These are phyloP conservation scores for Botrytis tulipae DNA, from an alignment of 2,329 filamentous ascomycete genomes.

Conservation along the genomic window DNA sequence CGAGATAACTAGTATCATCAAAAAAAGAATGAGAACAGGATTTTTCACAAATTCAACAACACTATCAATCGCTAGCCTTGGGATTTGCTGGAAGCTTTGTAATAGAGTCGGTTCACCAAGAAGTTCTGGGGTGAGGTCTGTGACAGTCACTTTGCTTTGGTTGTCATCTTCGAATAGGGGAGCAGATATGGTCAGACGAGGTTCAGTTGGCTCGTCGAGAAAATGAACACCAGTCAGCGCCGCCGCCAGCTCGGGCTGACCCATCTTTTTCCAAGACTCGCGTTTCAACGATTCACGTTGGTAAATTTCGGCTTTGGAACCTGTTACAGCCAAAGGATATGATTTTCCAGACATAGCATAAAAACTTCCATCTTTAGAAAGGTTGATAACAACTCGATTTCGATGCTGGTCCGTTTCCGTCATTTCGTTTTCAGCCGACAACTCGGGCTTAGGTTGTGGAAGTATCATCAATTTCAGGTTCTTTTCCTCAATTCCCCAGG, in stretches of 20 bases:
- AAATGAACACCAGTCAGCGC: conserved; percentile 71
- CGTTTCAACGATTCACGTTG: conserved; percentile 52
- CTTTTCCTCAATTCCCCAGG: conserved; percentile 61
- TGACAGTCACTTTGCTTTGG: conserved; percentile 34
- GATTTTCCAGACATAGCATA: conserved; percentile 85
- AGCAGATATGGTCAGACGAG: conserved; percentile 47
- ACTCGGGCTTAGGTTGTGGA: conserved; percentile 74
- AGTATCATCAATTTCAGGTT: conserved; percentile 79
- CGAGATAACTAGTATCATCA: conserved; percentile 35
- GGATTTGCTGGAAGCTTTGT: conserved; percentile 51
- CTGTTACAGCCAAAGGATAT: conserved; percentile 82
- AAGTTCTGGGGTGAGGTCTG: conserved; percentile 35
- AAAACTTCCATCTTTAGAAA: conserved; percentile 83
- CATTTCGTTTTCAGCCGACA: conserved; percentile 47
- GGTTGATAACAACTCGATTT: conserved; percentile 78
- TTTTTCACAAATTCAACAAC: conserved; percentile 57
- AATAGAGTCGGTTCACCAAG: conserved; percentile 45
- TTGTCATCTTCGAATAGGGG: conserved; percentile 30
- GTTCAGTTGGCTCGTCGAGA: conserved; percentile 49
- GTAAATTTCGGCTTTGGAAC: conserved; percentile 53
- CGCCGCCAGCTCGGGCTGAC: conserved; percentile 51
- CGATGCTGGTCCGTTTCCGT: conserved; percentile 48
- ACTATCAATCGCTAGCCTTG: conserved; percentile 49
- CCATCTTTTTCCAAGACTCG: conserved; percentile 38
- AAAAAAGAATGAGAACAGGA: conserved; percentile 42